Percentiles rank a stretch among this genome's conserved stretches.
Evolutionary conservation across 2,329 filamentous ascomycete species (phyloP).

Genomic region (Corynespora cassiicola): DNA sequence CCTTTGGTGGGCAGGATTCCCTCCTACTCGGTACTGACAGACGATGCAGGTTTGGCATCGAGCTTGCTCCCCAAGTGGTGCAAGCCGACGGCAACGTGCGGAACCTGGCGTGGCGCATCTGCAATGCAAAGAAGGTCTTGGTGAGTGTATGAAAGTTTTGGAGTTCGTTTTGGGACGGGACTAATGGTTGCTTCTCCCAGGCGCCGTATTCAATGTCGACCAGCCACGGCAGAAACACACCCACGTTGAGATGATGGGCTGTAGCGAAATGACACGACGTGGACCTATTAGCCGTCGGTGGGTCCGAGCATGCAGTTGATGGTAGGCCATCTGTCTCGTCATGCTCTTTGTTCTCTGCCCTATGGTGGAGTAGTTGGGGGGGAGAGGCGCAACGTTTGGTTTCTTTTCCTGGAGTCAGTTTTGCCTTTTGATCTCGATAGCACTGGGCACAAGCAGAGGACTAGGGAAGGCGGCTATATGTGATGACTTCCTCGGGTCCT

Average conservation of each 20-base stretch:
- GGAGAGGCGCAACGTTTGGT: no score
- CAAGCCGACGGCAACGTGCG: constrained; percentile 88
- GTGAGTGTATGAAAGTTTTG: constrained; percentile 61
- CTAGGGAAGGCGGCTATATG: no score
- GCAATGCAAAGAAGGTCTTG: constrained; percentile 93
- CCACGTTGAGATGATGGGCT: constrained; percentile 28
- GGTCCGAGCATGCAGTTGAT: no score
- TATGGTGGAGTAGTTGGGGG: no score
- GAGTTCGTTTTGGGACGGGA: neutral
- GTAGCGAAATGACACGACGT: no score
- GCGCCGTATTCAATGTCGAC: constrained; percentile 58
- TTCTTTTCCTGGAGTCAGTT: no score
- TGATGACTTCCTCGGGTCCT: no score
- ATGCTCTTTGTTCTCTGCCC: no score
- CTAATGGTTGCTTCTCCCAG: constrained; percentile 14
- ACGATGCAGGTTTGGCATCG: constrained; percentile 76
- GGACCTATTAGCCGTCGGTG: no score
- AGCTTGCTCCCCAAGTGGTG: constrained; percentile 92
- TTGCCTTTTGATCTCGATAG: no score
- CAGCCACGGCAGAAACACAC: constrained; percentile 49
- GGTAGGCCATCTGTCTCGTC: no score
- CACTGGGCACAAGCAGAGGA: no score
- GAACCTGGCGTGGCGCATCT: constrained; percentile 93
- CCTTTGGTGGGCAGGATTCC: neutral
- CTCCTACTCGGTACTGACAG: constrained; percentile 4